phyloP scores from a whole-genome alignment of 345 rosid species.

The Dipteronia dyeriana region DNA sequence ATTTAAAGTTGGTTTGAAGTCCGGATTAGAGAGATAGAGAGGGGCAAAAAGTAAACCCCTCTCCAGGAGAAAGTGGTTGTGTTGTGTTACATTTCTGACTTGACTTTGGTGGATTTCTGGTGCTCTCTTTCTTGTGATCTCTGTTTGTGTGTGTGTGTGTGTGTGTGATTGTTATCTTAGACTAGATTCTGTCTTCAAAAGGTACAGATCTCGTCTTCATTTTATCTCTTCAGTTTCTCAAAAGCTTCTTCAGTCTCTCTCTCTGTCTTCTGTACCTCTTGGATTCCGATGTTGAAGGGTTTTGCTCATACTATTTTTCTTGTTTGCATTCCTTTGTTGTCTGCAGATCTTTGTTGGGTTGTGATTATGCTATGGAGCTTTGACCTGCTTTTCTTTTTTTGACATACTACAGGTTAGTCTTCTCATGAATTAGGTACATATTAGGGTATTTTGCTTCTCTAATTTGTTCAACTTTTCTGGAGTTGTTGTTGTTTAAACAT shows the following conservation, averaged over 20 bases:
- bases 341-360: constrained; percentile 16
- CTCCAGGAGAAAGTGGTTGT: neutral
- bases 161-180: neutral
- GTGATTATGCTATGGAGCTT: neutral
- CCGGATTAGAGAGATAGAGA: neutral
- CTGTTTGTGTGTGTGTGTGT: neutral
- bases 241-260: neutral
- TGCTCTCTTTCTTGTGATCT: neutral
- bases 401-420: neutral
- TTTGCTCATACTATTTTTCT: neutral
- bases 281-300: neutral
- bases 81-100: neutral
- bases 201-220: neutral
- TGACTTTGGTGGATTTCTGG: neutral
- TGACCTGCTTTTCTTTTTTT: neutral
- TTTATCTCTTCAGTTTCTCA: neutral
- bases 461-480: no score
- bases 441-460: neutral
- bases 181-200: neutral
- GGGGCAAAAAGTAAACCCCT: neutral
- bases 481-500: neutral
- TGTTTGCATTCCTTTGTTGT: constrained; percentile 1
- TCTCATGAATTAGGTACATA: neutral
- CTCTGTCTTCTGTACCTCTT: no score
- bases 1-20: constrained; percentile 14